These are phyloP conservation scores for Micractinium sp. DNA, from an alignment of 139 green algal species.

Conservation along the genomic window DNA sequence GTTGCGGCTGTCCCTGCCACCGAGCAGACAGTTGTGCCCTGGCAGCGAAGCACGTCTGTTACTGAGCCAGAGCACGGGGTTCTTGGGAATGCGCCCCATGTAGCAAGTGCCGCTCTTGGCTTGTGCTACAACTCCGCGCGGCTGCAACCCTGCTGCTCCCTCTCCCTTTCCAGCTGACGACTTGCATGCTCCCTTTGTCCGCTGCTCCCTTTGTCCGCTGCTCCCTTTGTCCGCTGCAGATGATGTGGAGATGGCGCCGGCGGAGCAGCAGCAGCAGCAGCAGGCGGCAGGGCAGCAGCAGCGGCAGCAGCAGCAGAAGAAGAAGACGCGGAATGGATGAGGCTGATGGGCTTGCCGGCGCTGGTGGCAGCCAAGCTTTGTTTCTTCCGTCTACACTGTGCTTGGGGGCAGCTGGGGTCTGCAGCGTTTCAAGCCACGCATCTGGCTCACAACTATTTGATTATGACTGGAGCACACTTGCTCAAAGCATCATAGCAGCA, in stretches of 20 bases:
- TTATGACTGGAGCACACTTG: background rate
- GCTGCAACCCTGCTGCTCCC: background rate
- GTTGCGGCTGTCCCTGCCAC: too few relatives aligned
- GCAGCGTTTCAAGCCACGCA: too few relatives aligned
- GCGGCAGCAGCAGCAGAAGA: conserved; percentile 12
- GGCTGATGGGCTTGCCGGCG: background rate
- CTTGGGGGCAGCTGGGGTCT: too few relatives aligned
- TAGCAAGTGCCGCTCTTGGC: background rate
- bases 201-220: background rate
- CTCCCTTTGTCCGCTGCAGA: background rate
- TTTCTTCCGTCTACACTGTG: background rate
- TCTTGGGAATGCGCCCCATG: too few relatives aligned
- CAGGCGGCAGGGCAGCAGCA: background rate
- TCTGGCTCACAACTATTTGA: background rate
- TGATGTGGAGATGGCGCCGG: conserved; percentile 18
- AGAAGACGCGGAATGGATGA: conserved; percentile 30
- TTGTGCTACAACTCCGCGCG: background rate
- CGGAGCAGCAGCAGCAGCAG: background rate
- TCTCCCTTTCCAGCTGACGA: background rate
- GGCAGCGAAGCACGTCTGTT: too few relatives aligned
- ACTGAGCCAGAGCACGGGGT: too few relatives aligned
- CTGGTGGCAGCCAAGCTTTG: background rate
- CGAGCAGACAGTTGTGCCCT: too few relatives aligned
- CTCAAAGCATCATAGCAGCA: background rate
- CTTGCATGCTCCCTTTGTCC: background rate